Evolutionary conservation across 108 stramenopile genomes (phyloP).

Genomic region (Nannochloropsis granulata): DNA sequence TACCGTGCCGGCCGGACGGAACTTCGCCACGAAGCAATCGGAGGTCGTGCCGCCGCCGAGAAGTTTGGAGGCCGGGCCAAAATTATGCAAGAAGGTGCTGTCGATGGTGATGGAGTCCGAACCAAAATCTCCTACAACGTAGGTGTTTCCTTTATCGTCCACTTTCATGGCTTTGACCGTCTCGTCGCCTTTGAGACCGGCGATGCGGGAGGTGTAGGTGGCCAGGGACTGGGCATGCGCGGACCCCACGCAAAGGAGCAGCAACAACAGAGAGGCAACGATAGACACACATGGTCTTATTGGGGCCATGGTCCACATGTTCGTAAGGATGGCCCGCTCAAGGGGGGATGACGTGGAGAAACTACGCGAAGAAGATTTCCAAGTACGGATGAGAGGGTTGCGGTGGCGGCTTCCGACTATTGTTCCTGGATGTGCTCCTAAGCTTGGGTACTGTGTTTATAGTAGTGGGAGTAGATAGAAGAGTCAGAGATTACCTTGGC

Average conservation of each 20-base stretch:
- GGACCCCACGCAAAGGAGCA: neutral
- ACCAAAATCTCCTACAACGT: neutral
- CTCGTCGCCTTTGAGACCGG: neutral
- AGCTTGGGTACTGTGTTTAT: no score
- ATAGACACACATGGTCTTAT: no score
- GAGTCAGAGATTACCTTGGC: no score
- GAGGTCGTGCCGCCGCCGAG: neutral
- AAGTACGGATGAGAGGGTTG: no score
- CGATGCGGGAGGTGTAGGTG: neutral
- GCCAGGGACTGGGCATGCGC: neutral
- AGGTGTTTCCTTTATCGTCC: neutral
- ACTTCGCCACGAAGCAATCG: neutral
- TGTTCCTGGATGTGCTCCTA: no score
- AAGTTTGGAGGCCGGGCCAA: neutral
- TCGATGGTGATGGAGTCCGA: neutral
- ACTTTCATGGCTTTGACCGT: neutral
- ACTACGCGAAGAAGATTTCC: no score
- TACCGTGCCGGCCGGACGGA: neutral
- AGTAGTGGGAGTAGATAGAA: no score
- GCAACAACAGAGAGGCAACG: no score
- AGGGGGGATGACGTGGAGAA: no score
- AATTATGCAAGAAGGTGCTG: neutral
- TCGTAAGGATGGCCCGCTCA: no score
- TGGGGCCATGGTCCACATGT: no score
- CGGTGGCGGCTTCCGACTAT: no score